These are phyloP conservation scores for Betula pendula DNA, from an alignment of 306 rosid genomes.

Conservation along the genomic window DNA sequence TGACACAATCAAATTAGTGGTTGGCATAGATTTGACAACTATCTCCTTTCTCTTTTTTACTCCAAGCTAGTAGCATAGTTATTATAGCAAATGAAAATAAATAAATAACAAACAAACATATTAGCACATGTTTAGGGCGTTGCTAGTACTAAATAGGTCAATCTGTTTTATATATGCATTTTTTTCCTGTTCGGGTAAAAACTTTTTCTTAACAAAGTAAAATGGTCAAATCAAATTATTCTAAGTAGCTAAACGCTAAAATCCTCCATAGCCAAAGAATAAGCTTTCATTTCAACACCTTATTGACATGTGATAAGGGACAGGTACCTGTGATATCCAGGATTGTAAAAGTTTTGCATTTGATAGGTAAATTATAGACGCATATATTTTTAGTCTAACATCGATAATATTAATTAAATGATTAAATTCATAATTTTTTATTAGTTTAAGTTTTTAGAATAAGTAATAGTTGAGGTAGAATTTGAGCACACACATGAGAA, in stretches of 20 bases:
- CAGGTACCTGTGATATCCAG: too few relatives aligned
- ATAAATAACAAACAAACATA: not conserved
- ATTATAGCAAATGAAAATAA: not conserved
- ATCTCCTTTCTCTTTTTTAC: not conserved
- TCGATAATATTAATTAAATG: too few relatives aligned
- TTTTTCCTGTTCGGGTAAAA: not conserved
- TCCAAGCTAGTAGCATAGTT: not conserved
- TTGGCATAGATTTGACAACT: conserved; percentile 35
- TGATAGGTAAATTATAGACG: too few relatives aligned
- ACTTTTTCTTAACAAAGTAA: not conserved
- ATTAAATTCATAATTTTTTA: too few relatives aligned
- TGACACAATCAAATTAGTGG: conserved; percentile 22
- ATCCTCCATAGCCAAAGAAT: not conserved
- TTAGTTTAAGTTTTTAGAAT: too few relatives aligned
- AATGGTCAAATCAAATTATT: not conserved
- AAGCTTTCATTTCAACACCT: not conserved
- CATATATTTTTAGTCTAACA: too few relatives aligned
- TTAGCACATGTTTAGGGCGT: not conserved
- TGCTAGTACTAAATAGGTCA: not conserved
- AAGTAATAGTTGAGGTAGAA: too few relatives aligned
- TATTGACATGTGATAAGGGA: not conserved
- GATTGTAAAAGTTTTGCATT: too few relatives aligned
- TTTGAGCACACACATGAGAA: too few relatives aligned
- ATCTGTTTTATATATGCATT: not conserved
- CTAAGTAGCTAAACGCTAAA: not conserved